Percentiles rank a stretch among this genome's conserved stretches.
phyloP scores from a whole-genome alignment of 768 basidiomycete genomes.

The Termitomyces sp. region DNA sequence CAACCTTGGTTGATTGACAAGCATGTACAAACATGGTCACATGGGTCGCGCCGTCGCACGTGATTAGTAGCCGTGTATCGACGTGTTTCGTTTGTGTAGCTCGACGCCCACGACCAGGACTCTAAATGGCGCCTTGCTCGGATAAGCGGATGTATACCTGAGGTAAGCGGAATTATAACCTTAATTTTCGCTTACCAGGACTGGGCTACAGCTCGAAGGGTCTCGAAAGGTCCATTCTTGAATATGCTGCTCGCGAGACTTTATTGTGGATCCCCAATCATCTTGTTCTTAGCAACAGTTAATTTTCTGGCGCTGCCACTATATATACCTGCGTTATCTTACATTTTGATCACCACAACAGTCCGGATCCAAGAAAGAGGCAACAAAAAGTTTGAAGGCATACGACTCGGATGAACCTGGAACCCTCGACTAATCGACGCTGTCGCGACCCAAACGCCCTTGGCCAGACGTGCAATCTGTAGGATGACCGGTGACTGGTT shows the following conservation, averaged over 20 bases:
- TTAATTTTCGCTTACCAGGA: not conserved
- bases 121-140: not conserved
- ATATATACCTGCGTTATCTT: not conserved
- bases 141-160: not conserved
- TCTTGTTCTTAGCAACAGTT: not conserved
- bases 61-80: not conserved
- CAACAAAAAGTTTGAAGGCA: not conserved
- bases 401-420: not conserved
- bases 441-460: not conserved
- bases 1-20: constrained; percentile 22
- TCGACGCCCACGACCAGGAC: not conserved
- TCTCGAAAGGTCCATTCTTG: too few species aligned
- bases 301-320: not conserved
- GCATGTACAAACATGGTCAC: constrained; percentile 19
- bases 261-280: not conserved
- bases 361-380: not conserved
- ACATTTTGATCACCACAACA: not conserved
- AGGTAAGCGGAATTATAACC: not conserved
- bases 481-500: not conserved
- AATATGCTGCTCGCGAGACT: too few species aligned
- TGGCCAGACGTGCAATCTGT: not conserved
- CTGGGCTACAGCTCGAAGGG: not conserved
- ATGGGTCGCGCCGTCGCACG: constrained; percentile 20
- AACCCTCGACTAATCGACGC: too few species aligned
- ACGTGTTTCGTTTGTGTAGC: not conserved